Evolutionary conservation across 192 early-diverging fungal genomes (phyloP).

Genomic region (Gonapodya prolifera): DNA sequence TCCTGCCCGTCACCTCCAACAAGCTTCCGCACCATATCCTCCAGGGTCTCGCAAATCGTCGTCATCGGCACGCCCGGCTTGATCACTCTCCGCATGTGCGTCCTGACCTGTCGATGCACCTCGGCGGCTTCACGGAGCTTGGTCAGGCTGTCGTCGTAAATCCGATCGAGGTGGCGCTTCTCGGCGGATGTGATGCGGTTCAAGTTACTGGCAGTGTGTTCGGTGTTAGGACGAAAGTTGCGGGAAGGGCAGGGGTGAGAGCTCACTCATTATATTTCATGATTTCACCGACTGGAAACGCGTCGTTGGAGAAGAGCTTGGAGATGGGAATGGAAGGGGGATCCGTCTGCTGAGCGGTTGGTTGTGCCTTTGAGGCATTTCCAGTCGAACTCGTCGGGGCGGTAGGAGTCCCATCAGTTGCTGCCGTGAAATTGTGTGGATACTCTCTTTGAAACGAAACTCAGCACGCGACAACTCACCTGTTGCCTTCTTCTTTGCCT

Average conservation of each 20-base stretch:
- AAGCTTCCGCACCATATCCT: constrained; percentile 82
- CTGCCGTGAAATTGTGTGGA: neutral
- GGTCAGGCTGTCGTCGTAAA: constrained; percentile 56
- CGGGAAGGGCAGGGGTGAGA: neutral
- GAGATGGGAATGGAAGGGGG: constrained; percentile 59
- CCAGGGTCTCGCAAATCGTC: constrained; percentile 82
- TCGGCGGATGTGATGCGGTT: constrained; percentile 87
- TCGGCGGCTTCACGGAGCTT: constrained; percentile 82
- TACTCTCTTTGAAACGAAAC: too few relatives aligned
- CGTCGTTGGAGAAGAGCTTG: constrained; percentile 60
- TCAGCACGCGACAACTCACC: too few relatives aligned
- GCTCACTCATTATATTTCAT: constrained; percentile 78
- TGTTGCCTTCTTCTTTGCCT: constrained; percentile 26
- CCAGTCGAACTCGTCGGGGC: neutral
- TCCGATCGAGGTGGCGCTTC: constrained; percentile 69
- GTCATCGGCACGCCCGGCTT: constrained; percentile 94
- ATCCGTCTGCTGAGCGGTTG: constrained; percentile 26
- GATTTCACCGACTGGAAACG: constrained; percentile 73
- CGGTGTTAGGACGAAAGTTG: neutral
- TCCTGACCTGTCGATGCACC: constrained; percentile 85
- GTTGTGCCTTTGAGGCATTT: constrained; percentile 22
- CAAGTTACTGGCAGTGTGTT: constrained; percentile 43
- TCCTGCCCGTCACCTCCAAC: constrained; percentile 77
- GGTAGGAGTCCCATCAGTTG: neutral
- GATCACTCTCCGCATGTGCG: constrained; percentile 63